phyloP scores from a whole-genome alignment of 805 yeast species.

The Myxozyma melibiosi region DNA sequence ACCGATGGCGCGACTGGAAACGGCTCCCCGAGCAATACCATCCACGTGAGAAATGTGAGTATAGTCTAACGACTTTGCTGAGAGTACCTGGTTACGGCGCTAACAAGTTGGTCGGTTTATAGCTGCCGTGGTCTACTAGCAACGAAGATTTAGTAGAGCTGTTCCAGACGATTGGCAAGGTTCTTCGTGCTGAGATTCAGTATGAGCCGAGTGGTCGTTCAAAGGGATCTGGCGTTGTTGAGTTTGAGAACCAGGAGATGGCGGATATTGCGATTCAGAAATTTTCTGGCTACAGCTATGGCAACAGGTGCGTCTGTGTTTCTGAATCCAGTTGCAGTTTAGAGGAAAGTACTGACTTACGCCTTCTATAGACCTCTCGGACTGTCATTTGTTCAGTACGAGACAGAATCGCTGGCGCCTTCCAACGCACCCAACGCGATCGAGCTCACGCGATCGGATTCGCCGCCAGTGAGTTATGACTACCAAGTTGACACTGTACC shows the following conservation, averaged over 20 bases:
- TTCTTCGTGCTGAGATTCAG: constrained; percentile 75
- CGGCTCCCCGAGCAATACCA: constrained; percentile 61
- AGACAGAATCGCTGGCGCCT: background rate
- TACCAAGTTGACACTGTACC: background rate
- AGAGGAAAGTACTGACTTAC: background rate
- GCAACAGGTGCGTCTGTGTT: constrained; percentile 50
- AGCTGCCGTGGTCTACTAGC: constrained; percentile 84
- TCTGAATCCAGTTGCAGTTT: background rate
- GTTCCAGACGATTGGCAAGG: constrained; percentile 80
- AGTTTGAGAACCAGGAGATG: constrained; percentile 63
- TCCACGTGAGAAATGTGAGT: constrained; percentile 63
- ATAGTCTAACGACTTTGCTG: background rate
- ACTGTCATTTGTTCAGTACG: constrained; percentile 64
- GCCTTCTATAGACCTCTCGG: constrained; percentile 55
- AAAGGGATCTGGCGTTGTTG: constrained; percentile 83
- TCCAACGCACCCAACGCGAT: background rate
- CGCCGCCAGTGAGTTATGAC: background rate
- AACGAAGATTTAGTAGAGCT: constrained; percentile 80
- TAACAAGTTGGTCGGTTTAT: background rate
- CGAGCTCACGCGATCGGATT: constrained; percentile 13
- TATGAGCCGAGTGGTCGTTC: constrained; percentile 63
- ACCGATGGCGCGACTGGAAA: constrained; percentile 65
- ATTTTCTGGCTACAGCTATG: constrained; percentile 79
- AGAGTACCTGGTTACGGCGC: background rate
- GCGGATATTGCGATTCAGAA: constrained; percentile 77